phyloP scores from a whole-genome alignment of 306 rosid genomes.

The Begonia loranthoides region DNA sequence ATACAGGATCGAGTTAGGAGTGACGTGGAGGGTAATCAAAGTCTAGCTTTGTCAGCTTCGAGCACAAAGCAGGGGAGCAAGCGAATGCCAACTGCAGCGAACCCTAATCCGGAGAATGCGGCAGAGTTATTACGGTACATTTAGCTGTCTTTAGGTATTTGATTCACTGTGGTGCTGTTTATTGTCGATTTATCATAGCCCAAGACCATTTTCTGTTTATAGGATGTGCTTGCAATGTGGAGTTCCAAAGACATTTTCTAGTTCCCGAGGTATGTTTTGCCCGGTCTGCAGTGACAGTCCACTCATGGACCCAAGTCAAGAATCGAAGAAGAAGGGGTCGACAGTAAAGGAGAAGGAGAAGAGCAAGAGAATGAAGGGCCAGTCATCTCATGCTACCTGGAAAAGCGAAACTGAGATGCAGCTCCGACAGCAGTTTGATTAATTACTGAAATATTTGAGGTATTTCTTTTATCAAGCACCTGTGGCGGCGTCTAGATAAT shows the following conservation, averaged over 20 bases:
- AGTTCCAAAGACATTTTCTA: slow-evolving; percentile 77
- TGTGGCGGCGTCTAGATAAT: too few relatives aligned
- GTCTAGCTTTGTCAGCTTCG: slow-evolving; percentile 30
- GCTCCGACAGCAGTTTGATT: slow-evolving; percentile 82
- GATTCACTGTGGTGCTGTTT: too few relatives aligned
- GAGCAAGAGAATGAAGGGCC: slow-evolving; percentile 84
- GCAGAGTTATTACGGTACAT: slow-evolving; percentile 75
- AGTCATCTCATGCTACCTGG: slow-evolving; percentile 93
- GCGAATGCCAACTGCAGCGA: slow-evolving; percentile 54
- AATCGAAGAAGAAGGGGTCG: slow-evolving; percentile 80
- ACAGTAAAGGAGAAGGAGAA: slow-evolving; percentile 83
- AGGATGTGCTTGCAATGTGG: slow-evolving; percentile 98
- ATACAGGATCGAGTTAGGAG: slow-evolving; percentile 96
- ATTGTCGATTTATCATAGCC: too few relatives aligned
- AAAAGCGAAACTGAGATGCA: slow-evolving; percentile 98
- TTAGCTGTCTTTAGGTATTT: not conserved
- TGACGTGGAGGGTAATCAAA: slow-evolving; percentile 53
- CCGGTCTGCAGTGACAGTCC: slow-evolving; percentile 84
- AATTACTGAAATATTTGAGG: slow-evolving; percentile 3
- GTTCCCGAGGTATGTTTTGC: slow-evolving; percentile 75
- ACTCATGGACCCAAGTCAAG: slow-evolving; percentile 30
- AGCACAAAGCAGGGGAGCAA: slow-evolving; percentile 39
- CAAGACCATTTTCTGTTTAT: slow-evolving; percentile 4
- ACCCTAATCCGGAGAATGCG: slow-evolving; percentile 95
- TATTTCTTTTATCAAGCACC: not conserved